Percentiles rank a stretch among this genome's conserved stretches.
phyloP scores from a whole-genome alignment of 768 basidiomycete species.

The Auricularia heimuer region DNA sequence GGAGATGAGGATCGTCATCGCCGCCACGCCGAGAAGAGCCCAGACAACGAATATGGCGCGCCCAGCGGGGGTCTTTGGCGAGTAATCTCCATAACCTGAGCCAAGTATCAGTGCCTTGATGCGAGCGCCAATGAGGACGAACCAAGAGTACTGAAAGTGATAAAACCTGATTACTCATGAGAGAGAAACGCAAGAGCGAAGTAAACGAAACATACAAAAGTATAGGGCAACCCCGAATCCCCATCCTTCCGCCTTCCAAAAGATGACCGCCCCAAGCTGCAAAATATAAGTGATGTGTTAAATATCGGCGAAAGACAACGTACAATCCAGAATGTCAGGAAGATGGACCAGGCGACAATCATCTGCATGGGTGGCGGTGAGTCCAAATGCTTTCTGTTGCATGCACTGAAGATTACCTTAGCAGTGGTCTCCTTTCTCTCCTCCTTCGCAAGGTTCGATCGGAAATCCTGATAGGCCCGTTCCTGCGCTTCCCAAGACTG shows the following conservation, averaged over 20 bases:
- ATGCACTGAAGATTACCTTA: slow-evolving; percentile 29
- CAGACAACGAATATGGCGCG: slow-evolving; percentile 69
- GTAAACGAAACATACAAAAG: slow-evolving; percentile 44
- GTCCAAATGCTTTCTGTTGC: background rate
- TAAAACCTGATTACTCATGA: slow-evolving; percentile 39
- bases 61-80: slow-evolving; percentile 56
- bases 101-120: background rate
- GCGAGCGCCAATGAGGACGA: slow-evolving; percentile 22
- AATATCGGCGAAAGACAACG: slow-evolving; percentile 12
- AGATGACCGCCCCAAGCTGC: slow-evolving; percentile 63
- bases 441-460: slow-evolving; percentile 16
- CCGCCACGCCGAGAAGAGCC: slow-evolving; percentile 66
- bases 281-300: background rate
- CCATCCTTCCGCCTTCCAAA: slow-evolving; percentile 63
- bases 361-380: slow-evolving; percentile 18
- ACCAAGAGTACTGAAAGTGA: slow-evolving; percentile 66
- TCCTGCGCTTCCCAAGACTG: slow-evolving; percentile 4
- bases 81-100: slow-evolving; percentile 37
- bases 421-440: slow-evolving; percentile 42
- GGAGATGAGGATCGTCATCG: slow-evolving; percentile 67
- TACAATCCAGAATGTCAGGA: slow-evolving; percentile 74
- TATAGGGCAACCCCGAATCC: slow-evolving; percentile 52
- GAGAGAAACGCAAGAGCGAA: background rate
- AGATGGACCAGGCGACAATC: slow-evolving; percentile 44
- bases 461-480: slow-evolving; percentile 14